phyloP scores from a whole-genome alignment of 345 rosid species.

The Salix arbutifolia region DNA sequence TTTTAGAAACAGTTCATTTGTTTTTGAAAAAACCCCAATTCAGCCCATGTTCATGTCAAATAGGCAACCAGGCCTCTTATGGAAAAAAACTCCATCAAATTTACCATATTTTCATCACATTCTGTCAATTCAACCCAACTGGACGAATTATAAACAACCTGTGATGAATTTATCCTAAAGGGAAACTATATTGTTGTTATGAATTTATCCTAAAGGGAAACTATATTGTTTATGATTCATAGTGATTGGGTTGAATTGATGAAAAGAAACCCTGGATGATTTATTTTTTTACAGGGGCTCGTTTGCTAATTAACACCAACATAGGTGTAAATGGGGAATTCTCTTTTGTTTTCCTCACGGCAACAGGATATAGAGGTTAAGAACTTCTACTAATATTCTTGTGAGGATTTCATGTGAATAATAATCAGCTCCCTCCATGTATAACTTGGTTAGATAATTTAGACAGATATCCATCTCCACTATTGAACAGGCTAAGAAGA shows the following conservation, averaged over 20 bases:
- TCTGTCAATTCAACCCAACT: not conserved
- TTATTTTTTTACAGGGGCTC: not conserved
- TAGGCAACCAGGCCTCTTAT: not conserved
- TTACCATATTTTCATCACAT: not conserved
- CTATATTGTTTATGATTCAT: not conserved
- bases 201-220: not conserved
- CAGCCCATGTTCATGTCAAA: not conserved
- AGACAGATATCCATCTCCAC: not conserved
- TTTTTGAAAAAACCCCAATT: not conserved
- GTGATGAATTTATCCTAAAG: not conserved
- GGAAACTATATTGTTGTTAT: not conserved
- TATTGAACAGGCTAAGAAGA: not conserved
- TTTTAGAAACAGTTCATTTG: not conserved
- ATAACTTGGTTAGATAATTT: not conserved
- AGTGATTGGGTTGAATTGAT: not conserved
- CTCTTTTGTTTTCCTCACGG: no score
- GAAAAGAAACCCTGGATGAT: not conserved
- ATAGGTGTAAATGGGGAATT: not conserved
- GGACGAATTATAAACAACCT: not conserved
- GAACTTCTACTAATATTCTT: not conserved
- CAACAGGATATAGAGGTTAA: not conserved
- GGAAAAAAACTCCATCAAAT: not conserved
- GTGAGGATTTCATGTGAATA: not conserved
- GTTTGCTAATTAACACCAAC: not conserved
- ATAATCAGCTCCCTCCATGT: not conserved